Base-by-base conservation (phyloP, 805 yeast species). In the Saturnispora halmiae region DNA sequence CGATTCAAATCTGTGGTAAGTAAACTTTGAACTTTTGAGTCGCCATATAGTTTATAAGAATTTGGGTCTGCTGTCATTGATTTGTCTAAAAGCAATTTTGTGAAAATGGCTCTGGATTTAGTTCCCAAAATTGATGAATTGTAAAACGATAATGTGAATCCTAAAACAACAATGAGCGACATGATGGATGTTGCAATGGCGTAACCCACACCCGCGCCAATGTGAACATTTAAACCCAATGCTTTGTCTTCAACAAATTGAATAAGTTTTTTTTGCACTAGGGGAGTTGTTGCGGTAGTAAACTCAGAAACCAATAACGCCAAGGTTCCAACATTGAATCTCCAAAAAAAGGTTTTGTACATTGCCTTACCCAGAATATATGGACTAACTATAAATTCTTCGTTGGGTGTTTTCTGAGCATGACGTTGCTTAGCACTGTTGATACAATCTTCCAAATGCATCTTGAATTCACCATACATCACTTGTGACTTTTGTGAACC, bases 1-100 rank as follows among this genome's bases (percentile, higher is more conserved):
- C 95, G 74, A 25, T 85, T 70, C 31, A 86, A 63, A 58, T 86
- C 96, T 0, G 94, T 77, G 41, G 88, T 82, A 61, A 85, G 75
- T 54, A 86, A 61, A n/a, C 86, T 76, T 28, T 90, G 83, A 41
- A 86, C 70, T 46, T 75, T 78, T 43, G 92, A 84, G 28, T 73
- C 69, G 1, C 92, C 78, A 53, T 65, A 83, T 44, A 69, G 64
- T 50, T 77, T 78, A 37, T 69, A 73, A 5, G 88, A 75, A 39
- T 66, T 68, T 8, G 77, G 70, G 42, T 79, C 75, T 30, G 85
- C 64, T 37, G 59, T 64, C 50, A 82, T 73, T 11, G 85, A 65
- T 56, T 86, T 86, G 36, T 73, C 73, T 46, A 82, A 66, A 14
- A 84, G 64, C 6, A 80, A 75, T 43, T 79, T 77, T 4, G 83